Conservation (phyloP, 179 eudicot genomes). For the Silene noctiflora region DNA sequence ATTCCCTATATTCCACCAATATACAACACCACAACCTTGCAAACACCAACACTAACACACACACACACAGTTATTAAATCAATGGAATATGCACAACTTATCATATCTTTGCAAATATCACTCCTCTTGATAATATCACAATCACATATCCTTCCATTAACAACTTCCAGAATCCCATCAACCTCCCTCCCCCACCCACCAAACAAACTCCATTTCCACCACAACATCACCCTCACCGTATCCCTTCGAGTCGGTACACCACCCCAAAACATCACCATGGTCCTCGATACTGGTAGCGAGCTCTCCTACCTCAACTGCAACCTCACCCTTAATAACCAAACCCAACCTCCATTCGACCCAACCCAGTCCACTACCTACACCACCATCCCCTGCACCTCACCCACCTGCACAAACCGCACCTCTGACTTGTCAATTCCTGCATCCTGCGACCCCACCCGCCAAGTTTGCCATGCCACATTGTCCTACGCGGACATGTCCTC, state of each 20-base stretch:
- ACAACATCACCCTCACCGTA: slow-evolving; percentile 67
- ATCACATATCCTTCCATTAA: slow-evolving; percentile 7
- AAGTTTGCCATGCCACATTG: slow-evolving; percentile 59
- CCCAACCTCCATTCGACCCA: slow-evolving; percentile 41
- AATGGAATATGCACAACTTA: too few species aligned
- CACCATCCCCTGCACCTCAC: slow-evolving; percentile 51
- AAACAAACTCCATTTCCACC: slow-evolving; percentile 60
- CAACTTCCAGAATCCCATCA: neutral
- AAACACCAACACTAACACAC: neutral
- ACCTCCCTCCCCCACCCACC: neutral
- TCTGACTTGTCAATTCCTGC: slow-evolving; percentile 59
- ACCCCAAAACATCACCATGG: slow-evolving; percentile 67
- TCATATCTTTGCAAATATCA: neutral
- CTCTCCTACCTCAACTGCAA: slow-evolving; percentile 80
- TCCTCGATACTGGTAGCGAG: slow-evolving; percentile 89
- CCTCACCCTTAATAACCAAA: slow-evolving; percentile 18
- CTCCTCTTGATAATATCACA: neutral
- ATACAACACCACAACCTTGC: too few species aligned
- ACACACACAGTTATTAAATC: too few species aligned
- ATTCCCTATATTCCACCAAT: neutral
- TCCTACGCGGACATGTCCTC: slow-evolving; percentile 76
- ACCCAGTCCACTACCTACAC: slow-evolving; percentile 48
- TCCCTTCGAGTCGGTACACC: slow-evolving; percentile 72
- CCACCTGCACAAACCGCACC: slow-evolving; percentile 53
- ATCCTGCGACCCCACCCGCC: slow-evolving; percentile 57